These are phyloP conservation scores for Pyrus pyrifolia DNA, from an alignment of 306 rosid genomes.

Conservation along the genomic window DNA sequence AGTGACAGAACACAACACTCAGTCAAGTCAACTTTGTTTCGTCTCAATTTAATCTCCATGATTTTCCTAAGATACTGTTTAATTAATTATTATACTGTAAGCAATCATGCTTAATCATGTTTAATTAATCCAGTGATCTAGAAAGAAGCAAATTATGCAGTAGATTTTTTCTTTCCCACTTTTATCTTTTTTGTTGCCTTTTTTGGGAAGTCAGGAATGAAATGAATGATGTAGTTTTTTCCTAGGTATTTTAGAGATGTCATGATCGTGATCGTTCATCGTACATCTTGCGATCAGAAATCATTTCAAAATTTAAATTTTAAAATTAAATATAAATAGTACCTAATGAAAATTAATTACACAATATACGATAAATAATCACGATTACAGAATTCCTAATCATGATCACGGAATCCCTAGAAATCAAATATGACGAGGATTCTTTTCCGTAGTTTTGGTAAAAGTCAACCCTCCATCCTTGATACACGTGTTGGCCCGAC, in stretches of 20 bases:
- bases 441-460: neutral
- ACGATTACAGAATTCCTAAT: too few relatives aligned
- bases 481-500: slow-evolving; percentile 60
- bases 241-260: too few relatives aligned
- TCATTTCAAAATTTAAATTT: too few relatives aligned
- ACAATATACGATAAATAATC: rapidly evolving
- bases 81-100: neutral
- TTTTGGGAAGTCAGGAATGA: neutral
- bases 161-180: neutral
- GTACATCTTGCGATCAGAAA: rapidly evolving
- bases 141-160: neutral
- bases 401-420: too few relatives aligned
- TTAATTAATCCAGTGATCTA: neutral
- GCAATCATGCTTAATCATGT: slow-evolving; percentile 1
- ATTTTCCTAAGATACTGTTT: slow-evolving; percentile 7
- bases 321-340: too few relatives aligned
- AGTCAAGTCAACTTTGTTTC: slow-evolving; percentile 19
- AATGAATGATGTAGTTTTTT: neutral
- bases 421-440: too few relatives aligned
- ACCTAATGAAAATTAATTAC: rapidly evolving
- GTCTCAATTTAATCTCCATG: slow-evolving; percentile 2
- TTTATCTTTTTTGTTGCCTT: neutral
- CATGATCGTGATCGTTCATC: too few relatives aligned
- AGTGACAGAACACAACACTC: slow-evolving; percentile 30
- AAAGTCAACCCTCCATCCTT: slow-evolving; percentile 32